A percentile compares a stretch with the other conserved stretches of the same genome.
Evolutionary conservation across 257 asterid species (phyloP).

Genomic region (Anisodus acutangulus): DNA sequence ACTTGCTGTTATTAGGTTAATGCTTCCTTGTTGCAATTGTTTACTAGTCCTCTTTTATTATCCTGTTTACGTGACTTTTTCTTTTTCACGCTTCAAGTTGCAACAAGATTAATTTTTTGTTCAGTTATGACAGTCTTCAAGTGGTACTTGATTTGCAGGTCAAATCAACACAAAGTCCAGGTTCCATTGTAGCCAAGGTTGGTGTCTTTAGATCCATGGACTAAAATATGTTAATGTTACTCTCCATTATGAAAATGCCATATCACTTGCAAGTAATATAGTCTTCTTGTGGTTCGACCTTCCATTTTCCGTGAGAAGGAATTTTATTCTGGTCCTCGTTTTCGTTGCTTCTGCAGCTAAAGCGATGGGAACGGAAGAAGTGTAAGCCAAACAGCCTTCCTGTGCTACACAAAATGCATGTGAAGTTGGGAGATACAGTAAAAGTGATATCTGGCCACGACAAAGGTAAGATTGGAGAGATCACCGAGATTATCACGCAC

Average conservation of each 20-base stretch:
- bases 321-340: not conserved
- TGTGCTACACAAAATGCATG: constrained; percentile 83
- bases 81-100: not conserved
- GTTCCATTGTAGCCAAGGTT: constrained; percentile 68
- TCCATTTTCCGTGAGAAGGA: not conserved
- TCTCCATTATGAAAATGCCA: not conserved
- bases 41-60: not conserved
- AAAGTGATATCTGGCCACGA: constrained; percentile 93
- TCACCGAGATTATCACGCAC: constrained; percentile 48
- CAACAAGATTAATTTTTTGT: not conserved
- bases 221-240: not conserved
- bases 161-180: constrained; percentile 51
- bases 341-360: constrained; percentile 53
- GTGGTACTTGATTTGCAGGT: constrained; percentile 58
- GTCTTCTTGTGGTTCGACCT: not conserved
- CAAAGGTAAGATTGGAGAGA: constrained; percentile 62
- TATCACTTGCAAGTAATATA: not conserved
- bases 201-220: constrained; percentile 28
- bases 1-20: not conserved
- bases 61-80: not conserved
- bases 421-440: constrained; percentile 82
- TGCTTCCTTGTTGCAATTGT: not conserved
- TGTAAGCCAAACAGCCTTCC: constrained; percentile 98
- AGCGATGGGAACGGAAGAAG: constrained; percentile 34
- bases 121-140: constrained; percentile 31